phyloP scores from a whole-genome alignment of 2,329 filamentous ascomycete genomes.

The Beauveria asiatica region DNA sequence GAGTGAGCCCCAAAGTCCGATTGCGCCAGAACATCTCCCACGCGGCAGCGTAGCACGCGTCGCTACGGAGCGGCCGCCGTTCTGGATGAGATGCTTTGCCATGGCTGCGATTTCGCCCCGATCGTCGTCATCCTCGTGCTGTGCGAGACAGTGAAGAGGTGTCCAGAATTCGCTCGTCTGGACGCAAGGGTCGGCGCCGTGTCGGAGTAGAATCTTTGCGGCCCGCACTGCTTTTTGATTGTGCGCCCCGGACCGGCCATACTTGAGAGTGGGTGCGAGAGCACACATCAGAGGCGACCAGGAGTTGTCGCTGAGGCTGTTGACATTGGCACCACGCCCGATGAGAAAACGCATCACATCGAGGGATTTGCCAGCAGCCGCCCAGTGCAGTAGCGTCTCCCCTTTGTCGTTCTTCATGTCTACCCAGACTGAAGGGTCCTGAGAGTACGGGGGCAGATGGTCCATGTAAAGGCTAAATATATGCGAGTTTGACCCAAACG shows the following conservation, averaged over 20 bases:
- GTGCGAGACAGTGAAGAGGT: background rate
- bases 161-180: constrained; percentile 1
- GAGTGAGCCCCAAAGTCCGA: background rate
- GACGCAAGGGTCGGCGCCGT: background rate
- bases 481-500: background rate
- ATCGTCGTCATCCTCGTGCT: background rate
- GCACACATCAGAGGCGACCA: constrained; percentile 5
- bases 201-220: background rate
- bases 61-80: background rate
- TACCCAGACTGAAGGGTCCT: background rate
- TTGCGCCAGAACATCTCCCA: background rate
- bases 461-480: background rate
- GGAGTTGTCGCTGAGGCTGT: background rate
- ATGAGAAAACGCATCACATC: background rate
- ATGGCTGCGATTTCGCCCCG: background rate
- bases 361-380: background rate
- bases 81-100: background rate
- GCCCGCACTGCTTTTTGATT: constrained; percentile 3
- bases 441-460: background rate
- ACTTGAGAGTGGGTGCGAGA: background rate
- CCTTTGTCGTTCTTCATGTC: background rate
- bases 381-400: background rate
- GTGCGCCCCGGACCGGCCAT: background rate
- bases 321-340: background rate
- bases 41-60: background rate